Base-by-base conservation (phyloP, 169 alveolate species). In the Cystoisospora suis region DNA sequence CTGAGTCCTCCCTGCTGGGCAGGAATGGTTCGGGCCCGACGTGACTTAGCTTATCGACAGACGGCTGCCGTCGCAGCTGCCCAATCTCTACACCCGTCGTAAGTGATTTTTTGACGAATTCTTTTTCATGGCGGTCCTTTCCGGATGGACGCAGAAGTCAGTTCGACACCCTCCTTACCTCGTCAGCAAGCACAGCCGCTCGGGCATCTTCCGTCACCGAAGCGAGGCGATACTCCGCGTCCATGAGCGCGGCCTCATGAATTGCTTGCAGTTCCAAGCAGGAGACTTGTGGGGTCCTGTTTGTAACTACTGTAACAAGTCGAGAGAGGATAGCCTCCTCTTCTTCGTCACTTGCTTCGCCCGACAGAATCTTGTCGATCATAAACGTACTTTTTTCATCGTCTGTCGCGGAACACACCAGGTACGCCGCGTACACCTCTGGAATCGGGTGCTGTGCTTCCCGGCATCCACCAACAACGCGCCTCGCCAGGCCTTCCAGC, bases 191-290 rank as follows among this genome's bases (percentile, higher is more conserved):
- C 7, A 1, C 83, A 2, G 15, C 20, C 53, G 83, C 83, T 5
- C 2, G 36, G 53, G 58, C 56, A 40, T 27, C 17, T 15, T 40
- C 56, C 3, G 1, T 17, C 12, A 34, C 56, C 42, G n/a, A n/a
- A n/a, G n/a, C n/a, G n/a, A 38, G 34, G 34, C 23, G 56, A 36
- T 38, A 6, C 20, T 15, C 53, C 45, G 36, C 83, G 7, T 40
- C 56, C 36, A 38, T 5, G 27, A 70, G 49, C 23, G 47, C 27
- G 12, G 83, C 83, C 32, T 72, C 83, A 34, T 72, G 56, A 6
- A 72, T 38, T 9, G 83, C 83, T 72, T 72, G 83, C 23, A 72
- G 83, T 27, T 40, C 42, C 53, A 72, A 27, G 42, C 83, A 72
- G 58, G 83, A 46, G 12, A 36, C 32, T 17, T 12, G 23, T 6